phyloP scores from a whole-genome alignment of 768 basidiomycete genomes.

The Macrocybe gigantea region DNA sequence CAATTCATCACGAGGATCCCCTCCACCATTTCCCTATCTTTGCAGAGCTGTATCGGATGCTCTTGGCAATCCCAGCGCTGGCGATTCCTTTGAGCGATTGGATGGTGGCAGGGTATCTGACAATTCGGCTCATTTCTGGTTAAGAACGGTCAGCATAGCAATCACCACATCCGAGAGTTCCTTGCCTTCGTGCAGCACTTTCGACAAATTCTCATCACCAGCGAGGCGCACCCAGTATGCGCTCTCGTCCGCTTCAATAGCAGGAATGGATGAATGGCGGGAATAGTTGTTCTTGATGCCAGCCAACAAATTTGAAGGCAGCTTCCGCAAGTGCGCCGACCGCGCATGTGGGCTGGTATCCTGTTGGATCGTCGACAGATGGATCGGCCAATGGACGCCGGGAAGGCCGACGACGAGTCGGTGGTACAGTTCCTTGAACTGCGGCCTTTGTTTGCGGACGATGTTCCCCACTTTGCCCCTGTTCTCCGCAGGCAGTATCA shows the following conservation, averaged over 20 bases:
- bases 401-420: slow-evolving; percentile 72
- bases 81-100: slow-evolving; percentile 85
- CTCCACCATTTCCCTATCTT: slow-evolving; percentile 87
- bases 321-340: slow-evolving; percentile 68
- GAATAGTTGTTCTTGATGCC: slow-evolving; percentile 50
- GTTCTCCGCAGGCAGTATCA: slow-evolving; percentile 93
- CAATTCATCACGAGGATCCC: slow-evolving; percentile 15
- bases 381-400: slow-evolving; percentile 67
- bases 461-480: slow-evolving; percentile 93
- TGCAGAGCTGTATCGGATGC: slow-evolving; percentile 62
- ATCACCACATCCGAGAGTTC: slow-evolving; percentile 1
- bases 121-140: slow-evolving; percentile 72
- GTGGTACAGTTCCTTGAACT: slow-evolving; percentile 87
- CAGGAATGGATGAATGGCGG: slow-evolving; percentile 19
- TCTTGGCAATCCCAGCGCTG: slow-evolving; percentile 78
- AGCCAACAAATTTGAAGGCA: slow-evolving; percentile 63
- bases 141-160: slow-evolving; percentile 1
- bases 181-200: slow-evolving; percentile 50
- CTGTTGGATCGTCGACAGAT: slow-evolving; percentile 58
- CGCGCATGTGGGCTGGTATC: slow-evolving; percentile 65
- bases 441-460: slow-evolving; percentile 71
- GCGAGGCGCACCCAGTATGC: slow-evolving; percentile 74
- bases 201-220: slow-evolving; percentile 50
- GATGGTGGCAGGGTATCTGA: slow-evolving; percentile 75
- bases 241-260: slow-evolving; percentile 59